Conservation (phyloP, 2,329 filamentous ascomycete genomes). For the Penicillium sp. region DNA sequence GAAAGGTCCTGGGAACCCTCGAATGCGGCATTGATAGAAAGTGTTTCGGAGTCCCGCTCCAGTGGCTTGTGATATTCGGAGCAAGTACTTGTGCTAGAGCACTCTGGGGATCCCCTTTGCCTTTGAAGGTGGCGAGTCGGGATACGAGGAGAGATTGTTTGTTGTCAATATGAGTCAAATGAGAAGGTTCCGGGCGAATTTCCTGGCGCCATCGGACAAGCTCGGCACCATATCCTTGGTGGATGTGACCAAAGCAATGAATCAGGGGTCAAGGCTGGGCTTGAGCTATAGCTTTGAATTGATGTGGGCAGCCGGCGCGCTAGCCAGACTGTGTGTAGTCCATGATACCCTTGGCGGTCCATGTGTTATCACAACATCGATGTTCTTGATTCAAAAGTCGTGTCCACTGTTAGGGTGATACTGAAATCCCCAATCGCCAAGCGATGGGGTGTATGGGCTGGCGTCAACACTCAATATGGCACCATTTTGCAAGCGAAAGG, state of each 20-base stretch:
- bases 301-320: constrained; percentile 32
- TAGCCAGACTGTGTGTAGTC: constrained; percentile 40
- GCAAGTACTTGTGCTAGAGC: constrained; percentile 43
- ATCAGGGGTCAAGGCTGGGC: constrained; percentile 29
- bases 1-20: constrained; percentile 35
- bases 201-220: constrained; percentile 51
- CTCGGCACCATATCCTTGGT: constrained; percentile 57
- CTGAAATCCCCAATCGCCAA: constrained; percentile 51
- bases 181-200: constrained; percentile 34
- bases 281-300: constrained; percentile 30
- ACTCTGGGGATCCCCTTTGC: constrained; percentile 16
- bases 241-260: constrained; percentile 46
- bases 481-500: constrained; percentile 52
- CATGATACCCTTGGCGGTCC: constrained; percentile 54
- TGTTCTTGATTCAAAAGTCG: constrained; percentile 33
- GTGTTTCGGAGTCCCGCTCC: constrained; percentile 47
- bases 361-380: constrained; percentile 55
- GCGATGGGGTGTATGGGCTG: constrained; percentile 53
- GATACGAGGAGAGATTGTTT: constrained; percentile 38
- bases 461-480: constrained; percentile 52
- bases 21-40: constrained; percentile 62
- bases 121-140: constrained; percentile 11
- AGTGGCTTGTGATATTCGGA: constrained; percentile 30
- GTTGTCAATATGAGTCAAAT: constrained; percentile 50
- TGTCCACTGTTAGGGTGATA: constrained; percentile 44